Conservation (phyloP, 1,284 basidiomycete species). For the Rhodofomes roseus region DNA sequence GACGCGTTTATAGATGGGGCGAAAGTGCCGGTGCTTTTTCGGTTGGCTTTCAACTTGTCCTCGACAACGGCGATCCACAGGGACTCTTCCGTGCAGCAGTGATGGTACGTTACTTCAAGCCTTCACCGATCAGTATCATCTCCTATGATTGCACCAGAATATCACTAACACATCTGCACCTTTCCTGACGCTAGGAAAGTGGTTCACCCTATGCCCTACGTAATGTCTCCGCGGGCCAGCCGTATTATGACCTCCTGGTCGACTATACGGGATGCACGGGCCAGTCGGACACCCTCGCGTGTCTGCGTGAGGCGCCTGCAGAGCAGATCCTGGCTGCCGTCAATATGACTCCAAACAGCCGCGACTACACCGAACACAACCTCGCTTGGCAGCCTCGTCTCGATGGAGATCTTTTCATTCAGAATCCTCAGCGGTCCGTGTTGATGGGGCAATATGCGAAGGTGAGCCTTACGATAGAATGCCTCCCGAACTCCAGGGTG, state of each 20-base stretch:
- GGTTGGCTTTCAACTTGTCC: constrained; percentile 31
- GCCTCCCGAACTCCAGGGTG: no score
- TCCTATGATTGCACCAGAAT: neutral
- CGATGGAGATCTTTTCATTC: constrained; percentile 30
- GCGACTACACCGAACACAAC: constrained; percentile 9
- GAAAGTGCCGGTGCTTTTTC: constrained; percentile 39
- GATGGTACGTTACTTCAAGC: constrained; percentile 19
- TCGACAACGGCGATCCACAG: constrained; percentile 28
- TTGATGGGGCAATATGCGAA: constrained; percentile 26
- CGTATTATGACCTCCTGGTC: constrained; percentile 33
- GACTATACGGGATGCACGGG: constrained; percentile 27
- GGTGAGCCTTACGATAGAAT: neutral
- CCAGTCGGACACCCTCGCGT: constrained; percentile 34
- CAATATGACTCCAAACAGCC: constrained; percentile 20
- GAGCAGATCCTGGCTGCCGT: constrained; percentile 29
- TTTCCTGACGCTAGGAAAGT: constrained; percentile 20
- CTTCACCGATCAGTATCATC: neutral
- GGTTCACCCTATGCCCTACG: constrained; percentile 31
- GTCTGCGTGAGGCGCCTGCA: constrained; percentile 35
- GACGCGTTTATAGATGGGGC: constrained; percentile 31
- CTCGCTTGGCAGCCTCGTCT: constrained; percentile 32
- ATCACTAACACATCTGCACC: neutral
- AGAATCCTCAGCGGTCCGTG: constrained; percentile 23
- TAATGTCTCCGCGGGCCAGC: constrained; percentile 29
- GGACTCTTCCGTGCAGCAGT: constrained; percentile 34